Percentiles rank a stretch among this genome's conserved stretches.
Conservation (phyloP, 2,329 filamentous ascomycete species). For the Colletotrichum lentis region DNA sequence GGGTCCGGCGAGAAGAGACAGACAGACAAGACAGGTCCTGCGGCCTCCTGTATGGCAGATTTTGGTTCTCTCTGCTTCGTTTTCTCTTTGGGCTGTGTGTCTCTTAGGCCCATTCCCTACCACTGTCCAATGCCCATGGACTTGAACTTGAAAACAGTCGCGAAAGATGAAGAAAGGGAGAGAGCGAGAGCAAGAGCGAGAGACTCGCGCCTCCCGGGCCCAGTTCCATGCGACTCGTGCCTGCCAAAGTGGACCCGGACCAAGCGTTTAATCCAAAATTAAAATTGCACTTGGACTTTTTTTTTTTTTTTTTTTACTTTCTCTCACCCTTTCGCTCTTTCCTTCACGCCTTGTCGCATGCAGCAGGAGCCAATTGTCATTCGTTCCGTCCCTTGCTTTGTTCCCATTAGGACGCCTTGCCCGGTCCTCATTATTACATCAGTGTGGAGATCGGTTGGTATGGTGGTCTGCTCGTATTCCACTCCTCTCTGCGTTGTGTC, state of each 20-base stretch:
- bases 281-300: constrained; percentile 28
- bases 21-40: background rate
- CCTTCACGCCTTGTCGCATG: constrained; percentile 1
- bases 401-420: constrained; percentile 27
- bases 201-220: background rate
- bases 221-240: constrained; percentile 25
- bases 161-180: background rate
- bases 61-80: background rate
- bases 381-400: constrained; percentile 7
- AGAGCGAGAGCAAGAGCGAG: constrained; percentile 21
- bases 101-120: background rate
- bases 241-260: constrained; percentile 24
- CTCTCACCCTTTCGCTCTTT: background rate
- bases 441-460: constrained; percentile 32
- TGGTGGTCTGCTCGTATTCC: constrained; percentile 36
- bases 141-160: too few relatives aligned
- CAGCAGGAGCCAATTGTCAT: constrained; percentile 8
- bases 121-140: background rate
- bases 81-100: background rate
- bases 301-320: background rate
- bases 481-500: constrained; percentile 16
- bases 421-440: constrained; percentile 30
- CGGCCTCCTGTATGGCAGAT: background rate
- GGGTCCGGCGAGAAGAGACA: constrained; percentile 19
- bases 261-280: constrained; percentile 32